These are phyloP conservation scores for Debaryomyces psychrophilus DNA, from an alignment of 1,139 yeast genomes.

Conservation along the genomic window DNA sequence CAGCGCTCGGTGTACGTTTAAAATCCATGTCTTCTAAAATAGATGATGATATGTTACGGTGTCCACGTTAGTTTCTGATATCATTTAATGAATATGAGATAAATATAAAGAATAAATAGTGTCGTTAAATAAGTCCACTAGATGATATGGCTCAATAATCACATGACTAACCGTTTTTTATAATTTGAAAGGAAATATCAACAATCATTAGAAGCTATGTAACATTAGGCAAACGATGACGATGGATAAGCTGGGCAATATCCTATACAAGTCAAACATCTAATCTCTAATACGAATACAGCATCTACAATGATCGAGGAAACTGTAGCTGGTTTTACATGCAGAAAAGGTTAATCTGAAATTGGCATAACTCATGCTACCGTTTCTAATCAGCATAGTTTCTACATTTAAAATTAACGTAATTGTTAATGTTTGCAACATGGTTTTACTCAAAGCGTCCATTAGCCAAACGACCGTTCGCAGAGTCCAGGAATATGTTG, in stretches of 20 bases:
- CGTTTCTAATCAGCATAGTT: background rate
- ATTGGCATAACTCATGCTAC: background rate
- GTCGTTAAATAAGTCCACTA: background rate
- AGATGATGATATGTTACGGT: constrained; percentile 40
- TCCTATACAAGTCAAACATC: no score
- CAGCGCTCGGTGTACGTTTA: constrained; percentile 6
- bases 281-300: no score
- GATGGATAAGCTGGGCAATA: no score
- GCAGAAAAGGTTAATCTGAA: no score
- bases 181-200: background rate
- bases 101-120: background rate
- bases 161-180: background rate
- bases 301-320: no score
- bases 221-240: no score
- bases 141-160: background rate
- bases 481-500: constrained; percentile 94
- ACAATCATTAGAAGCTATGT: no score
- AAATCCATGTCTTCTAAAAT: constrained; percentile 6
- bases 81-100: background rate
- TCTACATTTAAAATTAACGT: background rate
- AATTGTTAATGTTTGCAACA: constrained; percentile 67
- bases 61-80: background rate
- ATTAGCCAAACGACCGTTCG: constrained; percentile 76
- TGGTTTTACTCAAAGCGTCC: constrained; percentile 90
- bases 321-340: no score